Base-by-base conservation (phyloP, 1,284 basidiomycete species). In the Gomphus sp. region DNA sequence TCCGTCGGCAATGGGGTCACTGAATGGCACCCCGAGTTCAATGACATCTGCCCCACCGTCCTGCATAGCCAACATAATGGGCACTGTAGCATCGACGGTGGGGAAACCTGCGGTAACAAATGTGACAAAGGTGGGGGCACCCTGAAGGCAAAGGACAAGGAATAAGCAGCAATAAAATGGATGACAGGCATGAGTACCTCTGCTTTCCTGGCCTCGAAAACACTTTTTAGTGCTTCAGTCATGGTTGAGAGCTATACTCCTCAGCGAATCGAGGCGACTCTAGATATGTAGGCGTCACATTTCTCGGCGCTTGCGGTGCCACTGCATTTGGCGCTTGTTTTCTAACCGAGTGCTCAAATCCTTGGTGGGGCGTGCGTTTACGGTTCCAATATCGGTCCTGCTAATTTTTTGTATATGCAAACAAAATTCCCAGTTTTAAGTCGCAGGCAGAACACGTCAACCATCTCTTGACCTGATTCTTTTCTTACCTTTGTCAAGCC, bases 21-120 rank as follows among this genome's bases (percentile, higher is more conserved):
- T 94, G 77, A 98, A 98, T 0, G 94, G 96, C 41, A 98, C 82
- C 31, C 97, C 97, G 37, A 99, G 81, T 73, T 99, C 96, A 64
- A 99, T 96, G 64, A 98, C 84, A 71, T 98, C 94, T 51, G 92
- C 85, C 25, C 96, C 97, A 52, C 95, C 96, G 50, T 82, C 80
- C 72, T 98, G 88, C 81, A 99, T 89, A 22, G 89, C 89, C 43
- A 98, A 82, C 76, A 98, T 73, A 59, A 96, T 79, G 3, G 91
- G 85, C 14, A 97, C 91, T 0, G 96, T 98, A 62, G 89, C 86
- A 66, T 85, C 77, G 56, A 73, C 72, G 11, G 77, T 83, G 28
- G 93, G 94, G 73, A 85, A 97, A 31, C 94, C 94, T 59, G 93
- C 93, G 25, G 94, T 98, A 64, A 97, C 77, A 73, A 96, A 97